Base-by-base conservation (phyloP, 225 moss, liverwort and hornwort species). In the Climacium dendroides region DNA sequence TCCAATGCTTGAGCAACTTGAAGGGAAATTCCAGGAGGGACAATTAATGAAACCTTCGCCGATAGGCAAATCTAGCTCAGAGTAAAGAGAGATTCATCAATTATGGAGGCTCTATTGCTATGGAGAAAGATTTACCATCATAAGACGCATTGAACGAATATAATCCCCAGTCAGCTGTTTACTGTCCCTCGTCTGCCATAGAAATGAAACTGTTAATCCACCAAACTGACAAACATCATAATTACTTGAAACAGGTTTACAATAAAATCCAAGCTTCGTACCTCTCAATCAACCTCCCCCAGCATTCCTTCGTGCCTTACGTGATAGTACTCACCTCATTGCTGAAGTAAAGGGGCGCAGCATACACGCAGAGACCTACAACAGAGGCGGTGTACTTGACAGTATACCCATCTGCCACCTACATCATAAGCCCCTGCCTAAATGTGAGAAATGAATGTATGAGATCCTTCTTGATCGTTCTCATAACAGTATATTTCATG, bases 361-460 rank as follows among this genome's bases (percentile, higher is more conserved):
- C 93, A 77, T 93, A 93, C 78, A 91, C 89, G 85, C 90, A 83
- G 43, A 93, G 88, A 66, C 93, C 93, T 48, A 93, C 85, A 65
- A 93, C 72, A 84, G 93, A 93, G 54, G 93, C 91, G 69, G 91
- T 87, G 32, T 93, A 93, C 85, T 93, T 93, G 87, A 91, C 89
- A 43, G 89, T 90, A 58, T 91, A 93, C 45, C 93, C 93, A 90
- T 93, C 91, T 61, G 93, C 93, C 83, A 93, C 93, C 93, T 93
- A 87, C 89, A 90, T 73, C 87, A 82, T 47, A 81, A 72, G 81
- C 55, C 37, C 15, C 47, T 26, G 61, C 52, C 69, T 45, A 61
- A n/a, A 76, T 63, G 76, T 77, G 82, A 79, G 76, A 84, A 74
- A 61, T 55, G 29, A 57, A 80, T 60, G 61, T 61, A 45, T 45